Conservation (phyloP, 2,329 filamentous ascomycete species). For the Thermochaetoides dissita region DNA sequence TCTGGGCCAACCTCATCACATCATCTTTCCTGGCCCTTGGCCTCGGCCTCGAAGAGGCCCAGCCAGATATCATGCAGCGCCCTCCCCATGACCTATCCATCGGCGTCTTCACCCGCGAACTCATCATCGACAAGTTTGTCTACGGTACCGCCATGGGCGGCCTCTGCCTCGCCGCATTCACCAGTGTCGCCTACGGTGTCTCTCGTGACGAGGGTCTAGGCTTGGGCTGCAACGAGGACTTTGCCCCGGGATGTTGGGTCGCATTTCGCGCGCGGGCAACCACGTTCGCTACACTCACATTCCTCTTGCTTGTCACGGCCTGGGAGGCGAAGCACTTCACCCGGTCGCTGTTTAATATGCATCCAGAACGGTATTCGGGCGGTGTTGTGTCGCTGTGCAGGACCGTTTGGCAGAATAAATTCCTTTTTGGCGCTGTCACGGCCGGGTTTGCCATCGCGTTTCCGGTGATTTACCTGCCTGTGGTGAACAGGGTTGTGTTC, state of each 20-base stretch:
- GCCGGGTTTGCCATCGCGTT: conserved; percentile 46
- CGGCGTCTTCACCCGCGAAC: conserved; percentile 50
- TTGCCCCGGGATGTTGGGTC: conserved; percentile 34
- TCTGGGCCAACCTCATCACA: conserved; percentile 66
- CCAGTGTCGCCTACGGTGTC: conserved; percentile 40
- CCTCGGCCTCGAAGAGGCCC: conserved; percentile 55
- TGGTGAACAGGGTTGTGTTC: conserved; percentile 52
- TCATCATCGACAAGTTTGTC: conserved; percentile 52
- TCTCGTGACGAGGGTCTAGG: conserved; percentile 36
- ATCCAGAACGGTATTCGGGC: conserved; percentile 35
- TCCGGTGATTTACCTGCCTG: conserved; percentile 53
- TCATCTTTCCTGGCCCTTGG: conserved; percentile 59
- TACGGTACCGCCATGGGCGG: conserved; percentile 51
- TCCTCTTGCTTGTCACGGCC: conserved; percentile 52
- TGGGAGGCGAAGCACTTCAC: conserved; percentile 64
- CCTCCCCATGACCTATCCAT: conserved; percentile 47
- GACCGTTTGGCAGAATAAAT: conserved; percentile 56
- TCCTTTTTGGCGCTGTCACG: conserved; percentile 51
- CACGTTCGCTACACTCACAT: conserved; percentile 55
- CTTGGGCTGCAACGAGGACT: conserved; percentile 42
- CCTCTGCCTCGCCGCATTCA: conserved; percentile 47
- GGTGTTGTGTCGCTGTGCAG: conserved; percentile 37
- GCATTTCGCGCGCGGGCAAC: conserved; percentile 54
- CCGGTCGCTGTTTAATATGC: conserved; percentile 55
- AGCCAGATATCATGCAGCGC: conserved; percentile 52